phyloP scores from a whole-genome alignment of 768 basidiomycete species.

The Coprinopsis strossmayeri region DNA sequence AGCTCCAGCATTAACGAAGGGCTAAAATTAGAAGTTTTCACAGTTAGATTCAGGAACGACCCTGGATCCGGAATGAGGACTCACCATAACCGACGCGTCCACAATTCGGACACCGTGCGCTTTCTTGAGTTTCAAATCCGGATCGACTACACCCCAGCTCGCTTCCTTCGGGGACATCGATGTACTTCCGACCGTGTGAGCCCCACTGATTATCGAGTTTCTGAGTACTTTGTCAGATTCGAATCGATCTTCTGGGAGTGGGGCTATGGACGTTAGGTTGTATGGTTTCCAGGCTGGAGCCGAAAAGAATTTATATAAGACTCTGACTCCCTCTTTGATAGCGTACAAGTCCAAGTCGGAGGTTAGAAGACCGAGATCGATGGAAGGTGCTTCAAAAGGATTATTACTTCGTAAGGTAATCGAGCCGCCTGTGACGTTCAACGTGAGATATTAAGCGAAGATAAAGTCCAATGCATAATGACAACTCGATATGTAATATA shows the following conservation, averaged over 20 bases:
- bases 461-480: neutral
- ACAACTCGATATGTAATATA: neutral
- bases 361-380: constrained; percentile 40
- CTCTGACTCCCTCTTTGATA: neutral
- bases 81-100: constrained; percentile 31
- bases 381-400: constrained; percentile 35
- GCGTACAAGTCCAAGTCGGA: constrained; percentile 15
- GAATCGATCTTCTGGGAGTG: constrained; percentile 19
- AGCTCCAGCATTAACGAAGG: constrained; percentile 8
- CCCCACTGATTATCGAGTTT: constrained; percentile 4
- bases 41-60: no score
- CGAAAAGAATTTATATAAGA: constrained; percentile 14
- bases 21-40: neutral
- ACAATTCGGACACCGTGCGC: constrained; percentile 32
- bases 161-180: constrained; percentile 24
- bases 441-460: neutral
- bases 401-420: constrained; percentile 28
- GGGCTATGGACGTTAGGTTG: constrained; percentile 14
- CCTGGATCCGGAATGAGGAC: no score
- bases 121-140: constrained; percentile 30
- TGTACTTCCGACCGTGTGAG: constrained; percentile 28
- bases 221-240: constrained; percentile 16
- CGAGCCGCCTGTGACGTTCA: constrained; percentile 18
- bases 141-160: constrained; percentile 28
- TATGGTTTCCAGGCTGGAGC: constrained; percentile 18